These are phyloP conservation scores for Craspedostauros australis DNA, from an alignment of 108 stramenopile species.

Conservation along the genomic window DNA sequence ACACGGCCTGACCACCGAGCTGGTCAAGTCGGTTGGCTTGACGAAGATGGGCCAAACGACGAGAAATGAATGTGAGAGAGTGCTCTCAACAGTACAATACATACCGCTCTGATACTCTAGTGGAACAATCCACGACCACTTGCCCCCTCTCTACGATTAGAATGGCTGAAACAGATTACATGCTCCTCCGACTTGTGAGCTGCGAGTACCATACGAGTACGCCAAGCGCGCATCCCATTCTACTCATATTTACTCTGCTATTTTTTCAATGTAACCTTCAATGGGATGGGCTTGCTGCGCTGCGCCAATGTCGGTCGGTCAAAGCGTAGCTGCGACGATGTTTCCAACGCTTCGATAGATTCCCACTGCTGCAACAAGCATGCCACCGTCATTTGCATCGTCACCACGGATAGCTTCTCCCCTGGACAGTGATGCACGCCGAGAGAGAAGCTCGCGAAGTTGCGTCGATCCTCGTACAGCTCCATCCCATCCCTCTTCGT, in stretches of 20 bases:
- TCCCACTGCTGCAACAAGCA: conserved; percentile 26
- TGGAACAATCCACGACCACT: no score
- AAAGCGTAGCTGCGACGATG: no score
- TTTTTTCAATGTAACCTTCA: neutral
- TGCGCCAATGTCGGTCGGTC: conserved; percentile 65
- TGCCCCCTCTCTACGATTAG: no score
- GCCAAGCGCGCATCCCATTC: neutral
- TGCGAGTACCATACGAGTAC: no score
- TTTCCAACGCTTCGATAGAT: conserved; percentile 15
- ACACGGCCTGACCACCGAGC: no score
- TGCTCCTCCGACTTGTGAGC: no score
- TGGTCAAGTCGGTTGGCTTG: no score
- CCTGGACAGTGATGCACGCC: conserved; percentile 59
- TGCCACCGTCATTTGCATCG: conserved; percentile 29
- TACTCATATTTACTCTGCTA: neutral
- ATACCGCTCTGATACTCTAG: no score
- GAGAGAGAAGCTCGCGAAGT: conserved; percentile 41
- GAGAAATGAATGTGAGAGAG: no score
- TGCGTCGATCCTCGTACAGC: conserved; percentile 21
- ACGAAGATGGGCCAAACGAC: no score
- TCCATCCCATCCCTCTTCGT: neutral
- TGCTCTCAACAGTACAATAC: no score
- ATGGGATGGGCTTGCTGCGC: conserved; percentile 35
- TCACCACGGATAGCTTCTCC: conserved; percentile 25
- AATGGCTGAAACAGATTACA: no score